Evolutionary conservation across 192 early-diverging fungal genomes (phyloP), one percentile per base, ranked within the genome.

Genomic region (Rhizophagus sp.): DNA sequence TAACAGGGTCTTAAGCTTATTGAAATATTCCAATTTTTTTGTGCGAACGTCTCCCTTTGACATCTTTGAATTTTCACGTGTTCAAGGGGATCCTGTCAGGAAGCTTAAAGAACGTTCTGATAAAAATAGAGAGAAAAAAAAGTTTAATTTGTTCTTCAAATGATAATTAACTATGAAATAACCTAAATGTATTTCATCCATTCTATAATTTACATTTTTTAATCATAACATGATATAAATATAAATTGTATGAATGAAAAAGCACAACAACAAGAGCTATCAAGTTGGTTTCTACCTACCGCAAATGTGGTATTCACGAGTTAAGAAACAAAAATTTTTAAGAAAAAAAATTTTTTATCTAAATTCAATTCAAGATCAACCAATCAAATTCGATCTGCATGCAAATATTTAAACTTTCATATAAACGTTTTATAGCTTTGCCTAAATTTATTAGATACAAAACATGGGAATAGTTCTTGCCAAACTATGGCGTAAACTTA

Each of bases 1-100:
- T 84, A 99, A 90, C 84, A 95, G 91, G 70, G 79, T 75, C 87
- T 95, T 93, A 84, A 99, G 94, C 92, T 97, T 97, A 71, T 87
- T 82, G 88, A 98, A 97, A 90, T 99, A 99, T 84, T 92, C 93
- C 89, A 92, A 94, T 89, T 99, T 99, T 89, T 97, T 97, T 49
- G 82, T 73, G 84, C 92, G 91, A 85, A 83, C 85, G 93, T 95
- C 96, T 96, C 95, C 94, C 96, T 97, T 97, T 93, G 96, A 97
- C 96, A 97, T 97, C 92, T 87, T 95, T 73, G 87, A 81, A 34
- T 69, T 79, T 62, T 41, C 52, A 73, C 64, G 82, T 89, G 90
- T 91, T 91, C 89, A 88, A 91, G 90, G 90, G 87, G 82, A 88
- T 91, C 81, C 81, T 69, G 25, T 68, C 17, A 33, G 76, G 76